These are phyloP conservation scores for Sporobolomyces phaffii DNA, from an alignment of 768 basidiomycete species.

Conservation along the genomic window DNA sequence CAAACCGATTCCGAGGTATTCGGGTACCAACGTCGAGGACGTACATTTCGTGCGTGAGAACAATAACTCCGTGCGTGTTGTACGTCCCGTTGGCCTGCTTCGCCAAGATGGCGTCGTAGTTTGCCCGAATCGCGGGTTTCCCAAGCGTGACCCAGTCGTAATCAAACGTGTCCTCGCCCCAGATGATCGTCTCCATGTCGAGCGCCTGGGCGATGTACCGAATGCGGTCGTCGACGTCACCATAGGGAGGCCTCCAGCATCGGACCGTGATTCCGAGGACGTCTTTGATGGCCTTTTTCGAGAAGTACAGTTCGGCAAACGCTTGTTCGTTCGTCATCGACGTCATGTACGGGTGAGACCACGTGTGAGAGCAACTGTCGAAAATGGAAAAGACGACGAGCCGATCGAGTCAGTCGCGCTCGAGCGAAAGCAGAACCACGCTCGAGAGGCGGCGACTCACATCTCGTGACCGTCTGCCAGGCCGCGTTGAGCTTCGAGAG, in stretches of 20 bases:
- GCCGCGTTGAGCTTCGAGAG: slow-evolving; percentile 47
- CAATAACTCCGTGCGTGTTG: slow-evolving; percentile 41
- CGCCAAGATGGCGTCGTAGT: slow-evolving; percentile 44
- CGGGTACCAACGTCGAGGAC: too few relatives aligned
- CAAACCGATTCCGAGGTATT: too few relatives aligned
- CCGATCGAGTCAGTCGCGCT: too few relatives aligned
- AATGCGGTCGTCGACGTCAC: slow-evolving; percentile 42
- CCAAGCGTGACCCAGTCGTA: slow-evolving; percentile 17
- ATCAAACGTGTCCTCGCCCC: slow-evolving; percentile 34
- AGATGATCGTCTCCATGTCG: slow-evolving; percentile 37
- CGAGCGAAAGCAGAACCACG: too few relatives aligned
- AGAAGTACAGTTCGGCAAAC: slow-evolving; percentile 46
- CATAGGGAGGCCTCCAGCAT: slow-evolving; percentile 38
- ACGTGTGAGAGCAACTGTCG: slow-evolving; percentile 34
- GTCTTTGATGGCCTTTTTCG: slow-evolving; percentile 39
- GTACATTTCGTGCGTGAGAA: slow-evolving; percentile 45
- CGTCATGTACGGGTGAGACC: slow-evolving; percentile 45
- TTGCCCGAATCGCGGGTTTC: slow-evolving; percentile 38
- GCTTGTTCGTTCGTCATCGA: slow-evolving; percentile 49
- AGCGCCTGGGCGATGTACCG: slow-evolving; percentile 40
- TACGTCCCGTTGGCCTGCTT: slow-evolving; percentile 42
- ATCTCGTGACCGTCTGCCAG: slow-evolving; percentile 46
- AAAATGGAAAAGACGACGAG: fast-evolving
- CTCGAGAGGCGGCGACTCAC: slow-evolving; percentile 33
- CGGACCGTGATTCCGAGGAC: slow-evolving; percentile 33